These are phyloP conservation scores for Leccinum truebloodii DNA, from an alignment of 768 basidiomycete species.

Conservation along the genomic window DNA sequence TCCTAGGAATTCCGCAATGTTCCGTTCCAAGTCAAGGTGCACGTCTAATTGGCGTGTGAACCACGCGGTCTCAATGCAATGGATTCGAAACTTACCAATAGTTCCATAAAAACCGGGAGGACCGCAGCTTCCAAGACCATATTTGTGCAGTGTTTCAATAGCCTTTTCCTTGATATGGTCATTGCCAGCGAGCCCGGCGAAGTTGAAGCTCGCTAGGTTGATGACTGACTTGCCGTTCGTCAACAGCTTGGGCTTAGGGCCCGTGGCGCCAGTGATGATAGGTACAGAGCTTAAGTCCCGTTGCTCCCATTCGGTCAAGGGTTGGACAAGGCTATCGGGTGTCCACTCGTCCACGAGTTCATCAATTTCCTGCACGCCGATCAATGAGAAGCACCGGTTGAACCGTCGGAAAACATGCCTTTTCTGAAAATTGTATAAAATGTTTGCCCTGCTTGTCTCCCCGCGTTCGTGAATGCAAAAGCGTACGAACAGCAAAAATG, in stretches of 20 bases:
- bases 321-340: conserved; percentile 78
- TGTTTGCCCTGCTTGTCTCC: conserved; percentile 83
- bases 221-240: conserved; percentile 69
- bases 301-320: conserved; percentile 58
- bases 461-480: conserved; percentile 87
- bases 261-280: conserved; percentile 75
- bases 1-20: conserved; percentile 89
- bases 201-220: conserved; percentile 92
- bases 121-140: conserved; percentile 93
- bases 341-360: conserved; percentile 96
- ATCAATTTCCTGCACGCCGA: conserved; percentile 77
- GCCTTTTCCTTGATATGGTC: conserved; percentile 86
- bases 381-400: neutral
- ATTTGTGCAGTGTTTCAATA: conserved; percentile 80
- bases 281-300: conserved; percentile 75
- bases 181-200: conserved; percentile 85
- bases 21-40: conserved; percentile 84
- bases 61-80: neutral
- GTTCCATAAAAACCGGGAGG: conserved; percentile 98
- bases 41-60: conserved; percentile 59
- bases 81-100: conserved; percentile 60
- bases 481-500: conserved; percentile 84
- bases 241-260: conserved; percentile 80
- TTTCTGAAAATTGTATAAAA: conserved; percentile 89
- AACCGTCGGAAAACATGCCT: conserved; percentile 50